Base-by-base conservation (phyloP, 2,329 filamentous ascomycete species). In the Allantophomopsis lycopodina region DNA sequence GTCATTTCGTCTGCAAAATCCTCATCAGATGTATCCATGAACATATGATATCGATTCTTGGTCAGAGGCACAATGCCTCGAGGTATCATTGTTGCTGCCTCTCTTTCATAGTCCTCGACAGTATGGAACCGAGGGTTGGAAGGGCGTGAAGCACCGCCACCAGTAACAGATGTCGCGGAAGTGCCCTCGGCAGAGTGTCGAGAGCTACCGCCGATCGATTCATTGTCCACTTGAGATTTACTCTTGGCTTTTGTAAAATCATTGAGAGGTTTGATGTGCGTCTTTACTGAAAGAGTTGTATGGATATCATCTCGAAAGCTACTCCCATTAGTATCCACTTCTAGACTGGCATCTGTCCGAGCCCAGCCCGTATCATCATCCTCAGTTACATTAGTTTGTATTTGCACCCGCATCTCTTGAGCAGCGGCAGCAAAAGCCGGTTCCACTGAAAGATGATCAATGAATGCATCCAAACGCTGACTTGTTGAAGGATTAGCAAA, bases 321-420 rank as follows among this genome's bases (percentile, higher is more conserved):
- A 4, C n/a, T n/a, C 6, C 15, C 16, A 21, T 55, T 51, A 16
- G 53, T 46, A 48, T 76, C 66, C 18, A 20, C 18, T 20, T 20
- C 18, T 20, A 20, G 7, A 20, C 18, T 20, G 16, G 76, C 73
- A 53, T 96, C 89, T 36, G 76, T 75, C 52, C 79, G 83, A n/a
- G 83, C 86, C 91, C 91, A 98, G 11, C 83, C 79, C 0, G 83
- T 83, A 55, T 98, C 89, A 52, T 96, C 91, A 54, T 96, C 88
- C 51, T 94, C 83, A 5, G 75, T 66, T 2, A 87, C 79, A 42
- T 67, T 69, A 37, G 71, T 68, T 35, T 88, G 82, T 13, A 96
- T 65, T 50, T 83, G 79, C n/a, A 72, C 70, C 15, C 77, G 73
- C 62, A 98, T 91, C 54, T 95, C 86, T 49, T 84, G 80, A 3